Percentiles rank a stretch among this genome's conserved stretches.
Conservation (phyloP, 2,329 filamentous ascomycete genomes). For the Colletotrichum sp. region DNA sequence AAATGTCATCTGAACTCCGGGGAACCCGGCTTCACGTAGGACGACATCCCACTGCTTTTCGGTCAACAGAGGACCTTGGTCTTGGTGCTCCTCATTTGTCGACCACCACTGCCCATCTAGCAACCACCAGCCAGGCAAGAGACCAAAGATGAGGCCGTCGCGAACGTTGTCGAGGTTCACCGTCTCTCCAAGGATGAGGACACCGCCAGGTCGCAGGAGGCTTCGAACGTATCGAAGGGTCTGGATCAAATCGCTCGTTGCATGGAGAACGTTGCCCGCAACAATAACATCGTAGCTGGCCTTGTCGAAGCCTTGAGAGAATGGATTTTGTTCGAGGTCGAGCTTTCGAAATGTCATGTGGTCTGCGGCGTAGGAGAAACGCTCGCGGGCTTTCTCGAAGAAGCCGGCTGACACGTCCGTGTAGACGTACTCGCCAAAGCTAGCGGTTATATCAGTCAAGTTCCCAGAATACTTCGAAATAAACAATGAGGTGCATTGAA, state of each 20-base stretch:
- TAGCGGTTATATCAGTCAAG: neutral
- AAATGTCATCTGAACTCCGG: constrained; percentile 25
- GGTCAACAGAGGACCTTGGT: constrained; percentile 26
- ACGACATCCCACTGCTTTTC: constrained; percentile 23
- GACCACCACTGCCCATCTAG: neutral
- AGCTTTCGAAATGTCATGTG: constrained; percentile 24
- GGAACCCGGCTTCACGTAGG: constrained; percentile 20
- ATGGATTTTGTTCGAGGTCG: constrained; percentile 34
- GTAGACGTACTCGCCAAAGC: constrained; percentile 38
- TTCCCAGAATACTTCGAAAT: neutral
- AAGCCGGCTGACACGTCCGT: constrained; percentile 49
- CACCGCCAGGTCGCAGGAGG: constrained; percentile 31
- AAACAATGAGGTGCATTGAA: neutral
- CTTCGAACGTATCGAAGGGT: constrained; percentile 21
- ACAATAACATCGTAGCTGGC: constrained; percentile 38
- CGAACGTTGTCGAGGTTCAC: constrained; percentile 18
- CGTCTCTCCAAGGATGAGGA: constrained; percentile 25
- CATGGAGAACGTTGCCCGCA: constrained; percentile 33
- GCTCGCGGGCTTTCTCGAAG: constrained; percentile 38
- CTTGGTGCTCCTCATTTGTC: constrained; percentile 13
- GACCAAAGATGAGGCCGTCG: constrained; percentile 31
- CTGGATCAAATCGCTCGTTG: constrained; percentile 26
- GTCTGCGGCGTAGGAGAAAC: constrained; percentile 25
- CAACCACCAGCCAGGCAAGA: constrained; percentile 42
- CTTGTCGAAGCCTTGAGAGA: constrained; percentile 34